Evolutionary conservation across 2,329 filamentous ascomycete species (phyloP), one percentile per base, ranked within the genome.

Genomic region (Penicillium sp.): DNA sequence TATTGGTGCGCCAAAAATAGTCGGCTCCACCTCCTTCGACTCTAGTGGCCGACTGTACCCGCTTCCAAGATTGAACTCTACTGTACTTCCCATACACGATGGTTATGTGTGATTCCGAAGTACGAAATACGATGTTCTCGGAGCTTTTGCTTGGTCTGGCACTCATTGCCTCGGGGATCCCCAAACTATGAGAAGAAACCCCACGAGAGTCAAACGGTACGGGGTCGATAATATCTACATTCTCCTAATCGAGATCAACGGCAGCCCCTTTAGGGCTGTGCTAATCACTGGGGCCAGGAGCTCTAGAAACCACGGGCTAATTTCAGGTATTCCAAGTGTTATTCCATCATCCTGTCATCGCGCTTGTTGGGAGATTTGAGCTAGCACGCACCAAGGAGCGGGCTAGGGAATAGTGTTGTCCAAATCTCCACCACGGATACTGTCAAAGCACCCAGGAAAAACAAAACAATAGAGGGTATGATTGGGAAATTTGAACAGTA

Each of bases 1-100:
- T 4, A 40, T 37, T 49, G 46, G 46, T 49, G 22, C 7, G 33
- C 46, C 46, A 49, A 49, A 49, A 49, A 49, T 49, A 49, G 46
- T 5, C 1, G 22, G 8, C 31, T 5, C 46, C 46, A 49, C 46
- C 37, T 33, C 22, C 2, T 14, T 9, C 20, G 29, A 26, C 15
- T 6, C n/a, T 14, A 48, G 45, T 49, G 46, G 46, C 18, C 27
- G 1, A 40, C 9, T 26, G 22, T 26, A 4, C 31, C 33, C 31
- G 22, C 46, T 40, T 49, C 31, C 33, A 40, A 40, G 46, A 49
- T 49, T 40, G 8, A 40, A 14, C 15, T 40, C 15, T 11, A 49
- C 15, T 40, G 14, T 11, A 49, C 31, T 49, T 49, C 23, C 20
- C 33, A 48, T 22, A 20, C 18, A 18, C 27, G 20, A 15, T 20